phyloP scores from a whole-genome alignment of 2,329 filamentous ascomycete species.

The Ascochyta clinopodiicola region DNA sequence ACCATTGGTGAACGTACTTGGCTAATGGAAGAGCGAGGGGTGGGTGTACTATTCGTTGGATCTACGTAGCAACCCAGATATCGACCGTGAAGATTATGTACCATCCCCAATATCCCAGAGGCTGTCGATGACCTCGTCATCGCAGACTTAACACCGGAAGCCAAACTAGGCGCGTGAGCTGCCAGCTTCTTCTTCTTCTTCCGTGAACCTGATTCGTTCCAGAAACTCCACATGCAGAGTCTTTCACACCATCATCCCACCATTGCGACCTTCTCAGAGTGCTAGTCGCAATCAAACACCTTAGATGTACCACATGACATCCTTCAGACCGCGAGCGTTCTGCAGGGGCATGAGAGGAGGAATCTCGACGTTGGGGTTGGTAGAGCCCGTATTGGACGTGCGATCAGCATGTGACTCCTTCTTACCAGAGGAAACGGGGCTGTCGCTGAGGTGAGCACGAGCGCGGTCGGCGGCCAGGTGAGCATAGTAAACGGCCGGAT shows the following conservation, averaged over 20 bases:
- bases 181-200: not conserved
- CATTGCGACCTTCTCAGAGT: not conserved
- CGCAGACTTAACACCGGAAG: not conserved
- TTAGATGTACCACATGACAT: conserved; percentile 60
- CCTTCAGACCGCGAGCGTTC: conserved; percentile 49
- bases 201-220: not conserved
- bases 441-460: conserved; percentile 70
- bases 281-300: not conserved
- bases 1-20: no score
- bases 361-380: conserved; percentile 41
- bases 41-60: not conserved
- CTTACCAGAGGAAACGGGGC: conserved; percentile 47
- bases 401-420: conserved; percentile 43
- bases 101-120: not conserved
- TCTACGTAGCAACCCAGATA: not conserved
- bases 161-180: not conserved
- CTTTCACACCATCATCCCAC: not conserved
- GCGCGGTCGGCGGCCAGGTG: conserved; percentile 86
- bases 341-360: conserved; percentile 51
- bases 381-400: conserved; percentile 38
- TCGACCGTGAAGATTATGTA: not conserved
- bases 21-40: not conserved
- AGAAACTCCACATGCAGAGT: not conserved
- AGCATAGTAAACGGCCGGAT: conserved; percentile 93
- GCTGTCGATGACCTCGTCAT: not conserved